These are phyloP conservation scores for Vitellaria paradoxa DNA, from an alignment of 179 eudicot species.

Conservation along the genomic window DNA sequence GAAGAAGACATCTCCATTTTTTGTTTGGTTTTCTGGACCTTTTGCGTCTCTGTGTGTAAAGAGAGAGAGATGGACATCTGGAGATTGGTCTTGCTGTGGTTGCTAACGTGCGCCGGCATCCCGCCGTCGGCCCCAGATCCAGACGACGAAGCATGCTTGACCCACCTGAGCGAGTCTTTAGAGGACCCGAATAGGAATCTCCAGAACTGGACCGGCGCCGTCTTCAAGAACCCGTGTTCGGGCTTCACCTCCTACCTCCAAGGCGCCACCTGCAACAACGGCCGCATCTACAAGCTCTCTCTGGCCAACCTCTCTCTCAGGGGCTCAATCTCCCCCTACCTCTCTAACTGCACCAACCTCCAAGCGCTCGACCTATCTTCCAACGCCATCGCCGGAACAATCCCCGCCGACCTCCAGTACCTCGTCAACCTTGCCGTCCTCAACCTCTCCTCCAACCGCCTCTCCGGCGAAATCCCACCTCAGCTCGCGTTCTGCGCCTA, in stretches of 20 bases:
- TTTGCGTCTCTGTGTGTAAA: background rate
- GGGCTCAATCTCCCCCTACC: constrained; percentile 65
- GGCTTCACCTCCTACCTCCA: constrained; percentile 56
- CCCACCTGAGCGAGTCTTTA: constrained; percentile 49
- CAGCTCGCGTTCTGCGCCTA: constrained; percentile 63
- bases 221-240: constrained; percentile 56
- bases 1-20: too few relatives aligned
- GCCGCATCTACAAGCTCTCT: constrained; percentile 72
- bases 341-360: constrained; percentile 73
- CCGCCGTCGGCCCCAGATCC: constrained; percentile 46
- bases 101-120: constrained; percentile 17
- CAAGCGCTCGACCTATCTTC: constrained; percentile 84
- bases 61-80: background rate
- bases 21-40: too few relatives aligned
- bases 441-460: constrained; percentile 59
- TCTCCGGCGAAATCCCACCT: constrained; percentile 57
- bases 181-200: constrained; percentile 49
- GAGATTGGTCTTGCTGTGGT: constrained; percentile 4
- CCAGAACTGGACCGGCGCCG: constrained; percentile 57
- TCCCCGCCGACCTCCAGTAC: constrained; percentile 50
- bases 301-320: constrained; percentile 49
- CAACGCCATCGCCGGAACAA: constrained; percentile 54
- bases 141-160: constrained; percentile 58
- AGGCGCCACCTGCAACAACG: constrained; percentile 88
- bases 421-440: constrained; percentile 71